Conservation (phyloP, 2,329 filamentous ascomycete species). For the Cephalotrichum gorgonifer region DNA sequence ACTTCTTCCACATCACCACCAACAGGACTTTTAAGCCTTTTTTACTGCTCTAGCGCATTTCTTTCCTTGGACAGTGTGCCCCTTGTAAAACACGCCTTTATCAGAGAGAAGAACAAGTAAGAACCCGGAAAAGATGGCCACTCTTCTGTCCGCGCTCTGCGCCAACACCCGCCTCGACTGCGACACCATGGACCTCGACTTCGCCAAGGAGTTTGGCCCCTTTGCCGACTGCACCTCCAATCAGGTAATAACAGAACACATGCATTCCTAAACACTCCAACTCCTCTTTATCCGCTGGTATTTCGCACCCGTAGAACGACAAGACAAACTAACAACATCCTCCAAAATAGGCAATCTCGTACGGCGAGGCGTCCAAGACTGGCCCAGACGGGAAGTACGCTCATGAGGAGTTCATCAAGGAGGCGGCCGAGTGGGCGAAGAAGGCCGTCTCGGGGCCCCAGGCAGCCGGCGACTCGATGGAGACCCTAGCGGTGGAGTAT, state of each 20-base stretch:
- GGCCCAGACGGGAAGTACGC: slow-evolving; percentile 12
- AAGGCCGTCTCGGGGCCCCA: slow-evolving; percentile 10
- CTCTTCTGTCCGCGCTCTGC: slow-evolving; percentile 16
- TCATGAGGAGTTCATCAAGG: slow-evolving; percentile 17
- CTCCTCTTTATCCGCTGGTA: no score
- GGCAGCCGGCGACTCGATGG: slow-evolving; percentile 13
- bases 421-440: slow-evolving; percentile 15
- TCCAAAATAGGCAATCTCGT: slow-evolving; percentile 22
- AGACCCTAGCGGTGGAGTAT: slow-evolving; percentile 45
- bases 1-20: no score
- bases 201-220: slow-evolving; percentile 17
- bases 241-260: no score
- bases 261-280: no score
- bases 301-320: no score
- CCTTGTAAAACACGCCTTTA: neutral
- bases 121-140: neutral
- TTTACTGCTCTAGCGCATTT: neutral
- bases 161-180: slow-evolving; percentile 20
- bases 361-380: slow-evolving; percentile 17
- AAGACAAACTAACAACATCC: neutral
- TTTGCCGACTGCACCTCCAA: slow-evolving; percentile 27
- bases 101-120: neutral
- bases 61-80: neutral
- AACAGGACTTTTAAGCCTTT: neutral
- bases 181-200: slow-evolving; percentile 22